Conservation (phyloP, 495 filamentous ascomycete species). For the Saxispiralis lemnorum region DNA sequence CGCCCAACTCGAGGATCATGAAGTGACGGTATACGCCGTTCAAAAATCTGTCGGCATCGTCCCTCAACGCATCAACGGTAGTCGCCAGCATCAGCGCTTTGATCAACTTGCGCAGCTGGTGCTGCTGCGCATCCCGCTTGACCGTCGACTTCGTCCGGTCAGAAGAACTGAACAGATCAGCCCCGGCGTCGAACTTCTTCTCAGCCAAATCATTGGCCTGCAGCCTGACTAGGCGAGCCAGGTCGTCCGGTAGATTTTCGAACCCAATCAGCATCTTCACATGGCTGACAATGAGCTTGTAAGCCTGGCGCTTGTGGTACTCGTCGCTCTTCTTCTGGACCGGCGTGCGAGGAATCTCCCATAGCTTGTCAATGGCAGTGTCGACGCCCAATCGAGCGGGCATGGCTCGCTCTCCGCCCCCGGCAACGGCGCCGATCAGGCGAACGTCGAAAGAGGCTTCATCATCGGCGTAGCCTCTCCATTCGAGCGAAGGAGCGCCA, state of each 20-base stretch:
- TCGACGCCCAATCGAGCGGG: conserved; percentile 73
- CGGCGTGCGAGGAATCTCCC: conserved; percentile 49
- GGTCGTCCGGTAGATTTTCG: conserved; percentile 77
- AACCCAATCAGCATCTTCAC: conserved; percentile 77
- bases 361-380: conserved; percentile 67
- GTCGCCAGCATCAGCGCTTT: conserved; percentile 70
- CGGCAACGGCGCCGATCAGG: conserved; percentile 65
- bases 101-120: conserved; percentile 62
- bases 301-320: conserved; percentile 85
- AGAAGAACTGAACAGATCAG: conserved; percentile 47
- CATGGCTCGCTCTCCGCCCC: conserved; percentile 51
- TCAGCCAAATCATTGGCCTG: conserved; percentile 72
- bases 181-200: conserved; percentile 42
- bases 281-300: conserved; percentile 68
- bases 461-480: conserved; percentile 74
- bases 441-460: conserved; percentile 67
- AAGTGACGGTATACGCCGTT: conserved; percentile 75
- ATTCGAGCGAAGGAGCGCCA: conserved; percentile 62
- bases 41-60: conserved; percentile 53
- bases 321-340: conserved; percentile 52
- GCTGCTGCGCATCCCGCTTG: conserved; percentile 72
- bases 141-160: conserved; percentile 65
- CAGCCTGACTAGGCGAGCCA: conserved; percentile 64
- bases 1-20: conserved; percentile 75
- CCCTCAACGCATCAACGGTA: conserved; percentile 61